phyloP scores from a whole-genome alignment of 2,329 filamentous ascomycete species.

The Orbilia oligospora region DNA sequence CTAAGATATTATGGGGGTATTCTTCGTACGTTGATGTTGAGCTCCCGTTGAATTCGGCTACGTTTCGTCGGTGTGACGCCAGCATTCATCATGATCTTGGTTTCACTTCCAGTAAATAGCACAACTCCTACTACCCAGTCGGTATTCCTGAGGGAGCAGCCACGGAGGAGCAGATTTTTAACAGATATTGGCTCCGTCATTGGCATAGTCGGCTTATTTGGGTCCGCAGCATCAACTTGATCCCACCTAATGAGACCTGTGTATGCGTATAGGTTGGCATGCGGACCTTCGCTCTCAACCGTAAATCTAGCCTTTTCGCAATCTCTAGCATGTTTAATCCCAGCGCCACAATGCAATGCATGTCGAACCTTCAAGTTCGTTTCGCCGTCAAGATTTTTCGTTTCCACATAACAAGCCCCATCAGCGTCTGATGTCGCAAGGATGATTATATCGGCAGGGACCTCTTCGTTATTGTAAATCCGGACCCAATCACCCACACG shows the following conservation, averaged over 20 bases:
- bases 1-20: neutral
- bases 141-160: conserved; percentile 93
- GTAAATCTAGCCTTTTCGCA: conserved; percentile 90
- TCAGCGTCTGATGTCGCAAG: conserved; percentile 93
- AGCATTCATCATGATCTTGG: conserved; percentile 99
- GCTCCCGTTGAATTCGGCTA: conserved; percentile 87
- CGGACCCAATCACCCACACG: conserved; percentile 97
- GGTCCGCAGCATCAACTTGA: conserved; percentile 77
- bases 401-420: conserved; percentile 96
- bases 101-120: conserved; percentile 93
- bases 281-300: conserved; percentile 90
- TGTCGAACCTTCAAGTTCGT: conserved; percentile 97
- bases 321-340: conserved; percentile 88
- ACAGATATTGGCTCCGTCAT: conserved; percentile 96
- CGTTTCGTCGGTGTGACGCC: conserved; percentile 96
- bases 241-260: conserved; percentile 90
- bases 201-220: conserved; percentile 75
- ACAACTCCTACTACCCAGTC: conserved; percentile 96
- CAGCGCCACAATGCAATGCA: conserved; percentile 85
- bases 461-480: conserved; percentile 94
- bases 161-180: conserved; percentile 93
- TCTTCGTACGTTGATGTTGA: conserved; percentile 93
- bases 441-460: conserved; percentile 93
- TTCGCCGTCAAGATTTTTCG: conserved; percentile 97
- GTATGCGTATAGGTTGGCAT: conserved; percentile 96